Evolutionary conservation across 345 rosid genomes (phyloP), one percentile per base, ranked within the genome.

Genomic region (Diplotaxis tenuifolia): DNA sequence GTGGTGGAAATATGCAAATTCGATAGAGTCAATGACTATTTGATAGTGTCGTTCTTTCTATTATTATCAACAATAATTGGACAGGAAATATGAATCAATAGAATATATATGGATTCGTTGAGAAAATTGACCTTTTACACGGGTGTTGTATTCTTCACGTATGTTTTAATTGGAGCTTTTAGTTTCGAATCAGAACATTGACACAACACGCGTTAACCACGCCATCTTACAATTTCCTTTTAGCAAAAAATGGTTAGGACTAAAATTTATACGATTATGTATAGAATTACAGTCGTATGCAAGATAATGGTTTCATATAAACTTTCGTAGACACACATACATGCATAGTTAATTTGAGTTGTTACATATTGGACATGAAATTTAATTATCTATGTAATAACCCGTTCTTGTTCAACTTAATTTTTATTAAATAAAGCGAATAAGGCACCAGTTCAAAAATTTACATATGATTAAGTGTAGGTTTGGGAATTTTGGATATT

Each of bases 41-140:
- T 56, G 58, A 40, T 55, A 53, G 22, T 65, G n/a, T 6, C 16
- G 50, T 59, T 59, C 29, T 42, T 42, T 29, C 16, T 47, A 2
- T 9, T 47, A 47, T 16, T 16, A 16, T 7, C 10, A 16, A 47
- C 16, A 47, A 47, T 47, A 16, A 47, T 47, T 16, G 54, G 3
- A 9, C 40, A 34, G 4, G 3, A 34, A 4, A 47, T 18, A 47
- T 4, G 5, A 47, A 47, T 7, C 21, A 4, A 21, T 56, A 66
- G 0, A 28, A 45, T 57, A 47, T 29, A 21, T 45, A 21, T 20
- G 73, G 78, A 74, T 59, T 67, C 78, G 62, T 67, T 75, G 78
- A 75, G 60, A 60, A 23, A 18, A 32, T 36, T 50, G 68, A 60
- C 72, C 7, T 45, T 66, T 66, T 74, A 74, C 73, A 75, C 73